A percentile compares a stretch with the other conserved stretches of the same genome.
Evolutionary conservation across 176 grass and related monocot genomes (phyloP).

Genomic region (Aegilops tauschii): DNA sequence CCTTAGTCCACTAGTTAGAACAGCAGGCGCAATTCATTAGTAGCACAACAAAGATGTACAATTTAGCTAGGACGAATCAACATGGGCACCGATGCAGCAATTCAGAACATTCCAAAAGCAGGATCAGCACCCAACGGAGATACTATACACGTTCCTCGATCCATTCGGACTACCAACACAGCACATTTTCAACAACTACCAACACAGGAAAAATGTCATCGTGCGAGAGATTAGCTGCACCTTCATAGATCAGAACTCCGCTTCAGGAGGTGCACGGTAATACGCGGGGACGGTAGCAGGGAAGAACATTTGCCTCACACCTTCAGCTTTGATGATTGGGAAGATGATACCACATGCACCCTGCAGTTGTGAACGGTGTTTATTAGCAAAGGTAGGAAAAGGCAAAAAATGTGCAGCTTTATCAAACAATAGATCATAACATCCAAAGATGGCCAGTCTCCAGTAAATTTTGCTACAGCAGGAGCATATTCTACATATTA

Average conservation of each 20-base stretch:
- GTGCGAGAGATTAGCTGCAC: neutral
- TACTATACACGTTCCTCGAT: slow-evolving; percentile 37
- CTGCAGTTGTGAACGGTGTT: slow-evolving; percentile 30
- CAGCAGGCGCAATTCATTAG: neutral
- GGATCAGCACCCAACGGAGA: neutral
- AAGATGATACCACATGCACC: slow-evolving; percentile 89
- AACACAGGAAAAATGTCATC: slow-evolving; percentile 25
- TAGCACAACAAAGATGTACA: slow-evolving; percentile 10
- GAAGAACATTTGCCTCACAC: slow-evolving; percentile 98
- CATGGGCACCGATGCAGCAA: neutral
- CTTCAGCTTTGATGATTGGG: slow-evolving; percentile 98
- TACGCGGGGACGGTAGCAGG: slow-evolving; percentile 86
- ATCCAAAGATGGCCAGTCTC: neutral
- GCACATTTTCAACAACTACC: neutral
- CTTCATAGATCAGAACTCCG: neutral
- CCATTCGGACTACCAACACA: neutral
- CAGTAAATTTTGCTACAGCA: neutral
- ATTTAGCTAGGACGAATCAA: neutral
- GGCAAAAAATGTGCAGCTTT: neutral
- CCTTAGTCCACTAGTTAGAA: neutral
- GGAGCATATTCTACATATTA: neutral
- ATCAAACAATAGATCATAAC: neutral
- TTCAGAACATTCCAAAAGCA: neutral
- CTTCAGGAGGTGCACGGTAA: slow-evolving; percentile 47
- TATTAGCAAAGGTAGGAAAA: neutral